These are phyloP conservation scores for Colletotrichum musae DNA, from an alignment of 2,329 filamentous ascomycete species.

Conservation along the genomic window DNA sequence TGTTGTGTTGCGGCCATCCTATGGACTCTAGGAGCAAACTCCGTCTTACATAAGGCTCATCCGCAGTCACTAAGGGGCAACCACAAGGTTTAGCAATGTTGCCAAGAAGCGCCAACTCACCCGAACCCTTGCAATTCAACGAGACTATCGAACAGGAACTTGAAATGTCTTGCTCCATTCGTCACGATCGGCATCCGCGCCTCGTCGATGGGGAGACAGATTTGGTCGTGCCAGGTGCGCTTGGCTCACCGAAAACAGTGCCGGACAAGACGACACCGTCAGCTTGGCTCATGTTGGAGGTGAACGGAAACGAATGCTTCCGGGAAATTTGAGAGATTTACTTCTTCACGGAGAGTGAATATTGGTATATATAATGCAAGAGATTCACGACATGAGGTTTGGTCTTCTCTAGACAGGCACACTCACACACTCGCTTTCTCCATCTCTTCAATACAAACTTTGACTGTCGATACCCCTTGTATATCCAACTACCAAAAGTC, in stretches of 20 bases:
- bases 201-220: neutral
- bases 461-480: neutral
- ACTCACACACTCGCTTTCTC: neutral
- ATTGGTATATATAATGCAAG: constrained; percentile 4
- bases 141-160: constrained; percentile 7
- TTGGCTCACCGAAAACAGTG: constrained; percentile 30
- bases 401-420: neutral
- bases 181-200: constrained; percentile 18
- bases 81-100: neutral
- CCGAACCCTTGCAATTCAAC: neutral
- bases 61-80: too few species aligned
- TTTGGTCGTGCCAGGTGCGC: constrained; percentile 3
- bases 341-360: neutral
- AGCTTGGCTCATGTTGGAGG: constrained; percentile 3
- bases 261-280: neutral
- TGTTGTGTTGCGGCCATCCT: too few species aligned
- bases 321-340: neutral
- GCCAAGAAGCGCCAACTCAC: neutral
- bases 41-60: too few species aligned
- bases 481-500: neutral
- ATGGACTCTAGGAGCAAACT: too few species aligned
- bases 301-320: constrained; percentile 2
- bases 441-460: neutral
- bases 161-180: constrained; percentile 36
- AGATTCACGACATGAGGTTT: neutral